A percentile compares a stretch with the other conserved stretches of the same genome.
Evolutionary conservation across 2,329 filamentous ascomycete species (phyloP).

Genomic region (Nigrospora sphaerica): DNA sequence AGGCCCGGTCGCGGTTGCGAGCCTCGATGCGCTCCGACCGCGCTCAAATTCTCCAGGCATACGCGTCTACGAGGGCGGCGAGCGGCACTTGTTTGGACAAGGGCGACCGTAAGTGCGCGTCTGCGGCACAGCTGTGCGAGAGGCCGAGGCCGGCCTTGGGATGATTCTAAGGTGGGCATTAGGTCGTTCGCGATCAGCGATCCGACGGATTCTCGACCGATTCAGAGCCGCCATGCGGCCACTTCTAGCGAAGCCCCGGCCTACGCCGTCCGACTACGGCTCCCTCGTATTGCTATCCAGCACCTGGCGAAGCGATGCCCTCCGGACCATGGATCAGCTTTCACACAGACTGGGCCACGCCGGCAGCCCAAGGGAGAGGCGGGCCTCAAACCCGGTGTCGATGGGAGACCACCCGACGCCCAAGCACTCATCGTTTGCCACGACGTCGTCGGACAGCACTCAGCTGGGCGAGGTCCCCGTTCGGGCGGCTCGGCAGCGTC

Average conservation of each 20-base stretch:
- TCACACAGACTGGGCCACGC: constrained; percentile 24
- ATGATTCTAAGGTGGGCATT: constrained; percentile 1
- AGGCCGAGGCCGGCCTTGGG: background rate
- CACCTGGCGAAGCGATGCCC: constrained; percentile 38
- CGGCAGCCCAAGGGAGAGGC: background rate
- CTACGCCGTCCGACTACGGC: constrained; percentile 33
- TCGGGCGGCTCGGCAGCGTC: constrained; percentile 1
- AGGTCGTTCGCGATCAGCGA: constrained; percentile 30
- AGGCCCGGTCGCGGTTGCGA: constrained; percentile 21
- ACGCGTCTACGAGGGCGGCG: constrained; percentile 31
- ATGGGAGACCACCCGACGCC: background rate
- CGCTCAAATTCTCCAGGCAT: constrained; percentile 32
- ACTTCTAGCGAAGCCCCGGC: constrained; percentile 26
- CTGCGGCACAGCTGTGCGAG: background rate
- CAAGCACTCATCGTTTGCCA: constrained; percentile 21
- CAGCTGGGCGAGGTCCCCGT: constrained; percentile 34
- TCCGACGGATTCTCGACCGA: constrained; percentile 33
- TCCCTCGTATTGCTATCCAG: constrained; percentile 40
- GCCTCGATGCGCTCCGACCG: constrained; percentile 31
- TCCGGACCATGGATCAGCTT: constrained; percentile 40
- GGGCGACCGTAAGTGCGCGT: constrained; percentile 37
- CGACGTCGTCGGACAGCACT: constrained; percentile 34
- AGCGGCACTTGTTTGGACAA: constrained; percentile 33
- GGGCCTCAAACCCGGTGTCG: background rate
- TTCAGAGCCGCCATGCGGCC: constrained; percentile 33